Evolutionary conservation across 768 basidiomycete species (phyloP), one percentile per base, ranked within the genome.

Genomic region (Boletus subparvulus): DNA sequence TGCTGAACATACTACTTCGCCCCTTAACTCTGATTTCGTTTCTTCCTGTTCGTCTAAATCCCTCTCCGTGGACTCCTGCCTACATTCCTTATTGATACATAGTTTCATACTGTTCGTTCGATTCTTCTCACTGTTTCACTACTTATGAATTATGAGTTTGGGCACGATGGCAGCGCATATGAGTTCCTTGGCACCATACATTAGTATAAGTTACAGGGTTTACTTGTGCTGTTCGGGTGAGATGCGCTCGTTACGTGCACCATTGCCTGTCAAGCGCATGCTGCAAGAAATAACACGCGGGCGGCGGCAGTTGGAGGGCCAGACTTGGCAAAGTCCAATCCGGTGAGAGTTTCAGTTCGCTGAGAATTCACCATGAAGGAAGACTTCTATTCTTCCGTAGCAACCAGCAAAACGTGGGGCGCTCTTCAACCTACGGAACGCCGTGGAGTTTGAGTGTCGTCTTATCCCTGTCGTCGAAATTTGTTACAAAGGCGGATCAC

Each of bases 1-100:
- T 52, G 42, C 46, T 61, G 42, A 58, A 49, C 61, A 62, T 64
- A 51, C 49, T 58, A 56, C 40, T 40, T 43, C 32, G 45, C 37
- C 47, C 24, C 45, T 50, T 55, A 39, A 62, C 52, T 51, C 42
- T 54, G 56, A 58, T 60, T 61, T 59, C 47, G 55, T 54, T 57
- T 57, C 30, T 52, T 44, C 4, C 28, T 40, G 35, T 53, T 55
- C 44, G 54, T 52, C 42, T 53, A 24, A 52, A 61, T 56, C 39
- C 54, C 17, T 53, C 30, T 58, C 43, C 57, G 47, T 57, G 72
- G 69, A 68, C 73, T 35, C 2, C 56, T 59, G 54, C 55, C 58
- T 65, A 64, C 68, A 54, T 60, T 72, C 64, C 54, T 72, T 73
- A 72, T 68, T 63, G 65, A 63, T 62, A 65, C 70, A 56, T 59